Evolutionary conservation across 306 rosid genomes (phyloP).

Genomic region (Citrullus colocynthis): DNA sequence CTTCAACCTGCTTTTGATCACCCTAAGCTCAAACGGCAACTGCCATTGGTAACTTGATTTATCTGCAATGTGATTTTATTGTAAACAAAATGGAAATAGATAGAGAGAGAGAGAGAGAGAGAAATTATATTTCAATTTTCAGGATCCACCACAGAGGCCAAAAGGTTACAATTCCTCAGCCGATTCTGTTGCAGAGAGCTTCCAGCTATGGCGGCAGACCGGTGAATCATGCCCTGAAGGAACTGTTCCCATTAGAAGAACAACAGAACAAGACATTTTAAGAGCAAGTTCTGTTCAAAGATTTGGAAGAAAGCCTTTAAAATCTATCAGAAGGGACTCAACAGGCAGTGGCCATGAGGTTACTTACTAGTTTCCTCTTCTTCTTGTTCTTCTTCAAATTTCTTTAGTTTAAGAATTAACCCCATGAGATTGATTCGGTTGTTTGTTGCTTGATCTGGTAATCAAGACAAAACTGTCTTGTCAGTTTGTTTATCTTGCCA

Average conservation of each 20-base stretch:
- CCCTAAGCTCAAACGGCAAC: constrained; percentile 54
- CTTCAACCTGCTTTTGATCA: constrained; percentile 95
- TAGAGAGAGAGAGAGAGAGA: neutral
- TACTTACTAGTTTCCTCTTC: constrained; percentile 17
- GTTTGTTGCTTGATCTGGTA: constrained; percentile 1
- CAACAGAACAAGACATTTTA: constrained; percentile 55
- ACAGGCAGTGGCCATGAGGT: constrained; percentile 90
- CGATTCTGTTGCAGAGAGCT: constrained; percentile 26
- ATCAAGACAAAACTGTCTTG: neutral
- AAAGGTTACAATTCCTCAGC: constrained; percentile 28
- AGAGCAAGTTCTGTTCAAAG: constrained; percentile 61
- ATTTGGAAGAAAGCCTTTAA: constrained; percentile 65
- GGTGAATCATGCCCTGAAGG: constrained; percentile 86
- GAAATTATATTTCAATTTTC: constrained; percentile 16
- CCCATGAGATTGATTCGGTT: neutral
- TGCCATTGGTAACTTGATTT: constrained; percentile 56
- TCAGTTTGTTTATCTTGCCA: neutral
- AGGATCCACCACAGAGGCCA: constrained; percentile 92
- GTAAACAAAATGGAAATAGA: neutral
- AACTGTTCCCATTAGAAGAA: constrained; percentile 80
- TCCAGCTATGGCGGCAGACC: constrained; percentile 64
- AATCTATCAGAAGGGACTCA: constrained; percentile 69
- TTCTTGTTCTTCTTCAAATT: neutral
- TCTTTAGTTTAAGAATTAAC: neutral
- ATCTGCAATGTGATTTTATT: neutral